Evolutionary conservation across 768 basidiomycete species (phyloP), one percentile per base, ranked within the genome.

Genomic region (Rubroboletus satanas): DNA sequence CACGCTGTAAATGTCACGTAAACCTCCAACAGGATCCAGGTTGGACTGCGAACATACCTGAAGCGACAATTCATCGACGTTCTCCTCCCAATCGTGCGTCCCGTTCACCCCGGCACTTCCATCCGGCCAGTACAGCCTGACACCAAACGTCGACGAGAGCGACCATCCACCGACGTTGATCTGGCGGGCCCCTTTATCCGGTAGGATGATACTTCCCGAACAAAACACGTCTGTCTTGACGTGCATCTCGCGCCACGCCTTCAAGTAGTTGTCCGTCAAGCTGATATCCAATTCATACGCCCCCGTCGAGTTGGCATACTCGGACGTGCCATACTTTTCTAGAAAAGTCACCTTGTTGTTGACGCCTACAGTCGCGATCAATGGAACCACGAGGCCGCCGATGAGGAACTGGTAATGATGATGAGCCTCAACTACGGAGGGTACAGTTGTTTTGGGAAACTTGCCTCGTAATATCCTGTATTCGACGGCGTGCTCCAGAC

Each of bases 311-410:
- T 89, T 89, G 4, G 65, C 55, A 52, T 75, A 83, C 35, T 81
- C 80, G 52, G 77, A 77, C 26, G 88, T 89, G 9, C 87, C 86
- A 4, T 51, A 71, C 66, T 91, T 92, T 69, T 92, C 89, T 7
- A 92, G 73, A 73, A 91, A 88, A 1, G 83, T 80, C 45, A 91
- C 84, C 64, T 91, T 92, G 75, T 87, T 84, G 74, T 91, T 91
- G 69, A 87, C 76, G 1, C 89, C 88, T 32, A 92, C 73, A 0
- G 89, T 90, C 4, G 86, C 83, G 36, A 90, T 80, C 54, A 90
- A 73, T 4, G 88, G 88, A 12, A 89, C 83, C 49, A 88, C 76
- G 32, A 89, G 76, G 3, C 88, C 88, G 0, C 73, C 71, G 17
- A 81, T 72, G 32, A 82, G 66, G 62, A 75, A 76, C 76, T 80